phyloP scores from a whole-genome alignment of 2,329 filamentous ascomycete species.

The Colletotrichum truncatum region DNA sequence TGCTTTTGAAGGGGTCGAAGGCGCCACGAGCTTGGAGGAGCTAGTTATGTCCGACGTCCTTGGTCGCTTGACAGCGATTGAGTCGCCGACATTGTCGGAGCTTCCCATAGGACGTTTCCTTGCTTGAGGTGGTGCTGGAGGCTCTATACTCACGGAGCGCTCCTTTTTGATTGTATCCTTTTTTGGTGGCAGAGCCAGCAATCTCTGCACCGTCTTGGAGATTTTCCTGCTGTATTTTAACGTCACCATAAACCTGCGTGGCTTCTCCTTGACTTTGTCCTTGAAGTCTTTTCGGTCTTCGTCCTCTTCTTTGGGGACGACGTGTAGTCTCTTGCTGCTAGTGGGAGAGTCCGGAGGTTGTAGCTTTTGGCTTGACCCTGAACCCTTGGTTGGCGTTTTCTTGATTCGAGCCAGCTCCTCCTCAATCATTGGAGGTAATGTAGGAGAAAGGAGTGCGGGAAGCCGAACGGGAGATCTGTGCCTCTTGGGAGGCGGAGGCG shows the following conservation, averaged over 20 bases:
- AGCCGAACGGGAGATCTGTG: slow-evolving; percentile 48
- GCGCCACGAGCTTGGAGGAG: slow-evolving; percentile 44
- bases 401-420: slow-evolving; percentile 51
- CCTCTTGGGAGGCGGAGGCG: slow-evolving; percentile 44
- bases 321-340: slow-evolving; percentile 38
- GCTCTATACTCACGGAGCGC: slow-evolving; percentile 52
- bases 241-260: slow-evolving; percentile 49
- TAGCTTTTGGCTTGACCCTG: slow-evolving; percentile 32
- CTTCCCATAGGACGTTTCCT: slow-evolving; percentile 58
- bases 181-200: slow-evolving; percentile 53
- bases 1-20: slow-evolving; percentile 61
- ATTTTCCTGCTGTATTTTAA: slow-evolving; percentile 59
- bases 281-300: slow-evolving; percentile 42
- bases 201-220: slow-evolving; percentile 53
- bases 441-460: slow-evolving; percentile 64
- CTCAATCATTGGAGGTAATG: slow-evolving; percentile 61
- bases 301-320: slow-evolving; percentile 41
- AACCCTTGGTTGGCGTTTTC: slow-evolving; percentile 37
- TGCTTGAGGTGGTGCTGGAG: slow-evolving; percentile 42
- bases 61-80: slow-evolving; percentile 51
- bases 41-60: slow-evolving; percentile 50
- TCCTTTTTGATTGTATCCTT: slow-evolving; percentile 44
- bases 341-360: slow-evolving; percentile 43
- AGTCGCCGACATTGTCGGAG: slow-evolving; percentile 46
- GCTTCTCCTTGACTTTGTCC: slow-evolving; percentile 25